These are phyloP conservation scores for Anaeramoeba flamelloides DNA, from an alignment of 78 protist genomes.

Conservation along the genomic window DNA sequence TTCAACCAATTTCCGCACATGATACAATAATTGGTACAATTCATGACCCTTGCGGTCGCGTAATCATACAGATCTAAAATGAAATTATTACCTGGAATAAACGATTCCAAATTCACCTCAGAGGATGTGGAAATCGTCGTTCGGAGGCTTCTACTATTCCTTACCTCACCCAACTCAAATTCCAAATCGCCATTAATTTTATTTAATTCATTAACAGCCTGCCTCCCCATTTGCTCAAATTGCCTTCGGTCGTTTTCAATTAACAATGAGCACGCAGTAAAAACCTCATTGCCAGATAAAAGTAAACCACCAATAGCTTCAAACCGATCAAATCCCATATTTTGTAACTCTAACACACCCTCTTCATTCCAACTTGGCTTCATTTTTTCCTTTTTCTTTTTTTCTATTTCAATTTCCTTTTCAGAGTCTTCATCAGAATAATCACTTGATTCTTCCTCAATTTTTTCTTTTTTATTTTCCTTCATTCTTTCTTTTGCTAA, in stretches of 20 bases:
- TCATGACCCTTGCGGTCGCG: background rate
- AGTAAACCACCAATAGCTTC: background rate
- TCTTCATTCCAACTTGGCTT: background rate
- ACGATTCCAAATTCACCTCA: background rate
- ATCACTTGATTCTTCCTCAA: background rate
- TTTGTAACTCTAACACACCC: background rate
- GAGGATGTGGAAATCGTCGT: no score
- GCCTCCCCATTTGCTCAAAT: no score
- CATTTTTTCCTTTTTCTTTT: background rate
- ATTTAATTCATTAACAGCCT: no score
- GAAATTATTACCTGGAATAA: background rate
- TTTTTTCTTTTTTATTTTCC: background rate
- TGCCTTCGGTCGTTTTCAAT: background rate
- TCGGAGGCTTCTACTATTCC: no score
- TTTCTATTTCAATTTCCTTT: background rate
- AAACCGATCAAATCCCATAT: background rate
- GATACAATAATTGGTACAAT: background rate
- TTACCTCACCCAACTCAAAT: no score
- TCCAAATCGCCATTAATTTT: no score
- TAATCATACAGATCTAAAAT: background rate
- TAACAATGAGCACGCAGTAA: background rate
- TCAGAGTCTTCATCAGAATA: background rate
- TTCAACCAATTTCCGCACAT: background rate
- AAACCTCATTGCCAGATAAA: background rate
- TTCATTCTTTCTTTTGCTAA: background rate